Conservation (phyloP, 2,329 filamentous ascomycete genomes). For the Diaporthe nobilis region DNA sequence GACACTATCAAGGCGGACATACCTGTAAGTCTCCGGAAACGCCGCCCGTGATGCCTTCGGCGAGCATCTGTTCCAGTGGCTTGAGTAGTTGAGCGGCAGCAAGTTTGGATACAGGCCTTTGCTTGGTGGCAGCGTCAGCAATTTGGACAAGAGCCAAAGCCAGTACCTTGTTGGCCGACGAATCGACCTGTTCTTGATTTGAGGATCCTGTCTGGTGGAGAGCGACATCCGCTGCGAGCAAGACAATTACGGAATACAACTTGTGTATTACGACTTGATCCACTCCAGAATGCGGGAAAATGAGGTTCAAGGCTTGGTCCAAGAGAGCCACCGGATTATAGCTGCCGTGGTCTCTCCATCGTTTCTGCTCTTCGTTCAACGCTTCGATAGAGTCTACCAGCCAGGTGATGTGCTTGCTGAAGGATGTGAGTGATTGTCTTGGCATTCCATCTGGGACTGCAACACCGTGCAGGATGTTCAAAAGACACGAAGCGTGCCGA, state of each 20-base stretch:
- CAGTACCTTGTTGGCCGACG: conserved; percentile 40
- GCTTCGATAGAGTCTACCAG: conserved; percentile 64
- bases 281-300: conserved; percentile 30
- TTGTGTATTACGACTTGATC: conserved; percentile 46
- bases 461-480: conserved; percentile 59
- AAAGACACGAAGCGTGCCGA: conserved; percentile 61
- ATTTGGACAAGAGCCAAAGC: conserved; percentile 47
- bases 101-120: conserved; percentile 47
- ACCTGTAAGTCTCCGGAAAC: conserved; percentile 33
- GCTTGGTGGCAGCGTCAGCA: conserved; percentile 43
- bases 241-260: conserved; percentile 47
- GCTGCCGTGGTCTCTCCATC: conserved; percentile 52
- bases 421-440: conserved; percentile 51
- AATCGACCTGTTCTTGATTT: conserved; percentile 41
- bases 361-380: conserved; percentile 57
- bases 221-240: conserved; percentile 45
- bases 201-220: conserved; percentile 42
- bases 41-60: not conserved
- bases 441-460: conserved; percentile 52
- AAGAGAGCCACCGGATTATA: conserved; percentile 54
- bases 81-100: conserved; percentile 46
- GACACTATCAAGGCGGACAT: conserved; percentile 16
- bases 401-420: conserved; percentile 61
- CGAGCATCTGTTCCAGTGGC: conserved; percentile 22
- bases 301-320: conserved; percentile 51